Base-by-base conservation (phyloP, 768 basidiomycete species). In the Hericium erinaceus region DNA sequence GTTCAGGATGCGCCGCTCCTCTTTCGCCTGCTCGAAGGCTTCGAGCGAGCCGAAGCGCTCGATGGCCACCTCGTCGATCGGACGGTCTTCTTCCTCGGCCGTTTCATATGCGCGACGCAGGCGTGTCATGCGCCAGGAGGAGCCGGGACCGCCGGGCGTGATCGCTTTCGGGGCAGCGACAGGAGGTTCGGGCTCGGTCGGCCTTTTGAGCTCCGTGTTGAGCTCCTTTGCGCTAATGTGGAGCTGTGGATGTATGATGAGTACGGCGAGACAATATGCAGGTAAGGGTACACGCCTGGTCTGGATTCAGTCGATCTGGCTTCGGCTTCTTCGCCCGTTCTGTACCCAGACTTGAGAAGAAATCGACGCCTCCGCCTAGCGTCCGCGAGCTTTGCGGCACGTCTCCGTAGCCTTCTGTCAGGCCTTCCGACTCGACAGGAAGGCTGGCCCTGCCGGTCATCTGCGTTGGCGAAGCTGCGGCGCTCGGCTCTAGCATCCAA, bases 51-150 rank as follows among this genome's bases (percentile, higher is more conserved):
- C 92, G 65, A 97, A 98, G 5, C 94, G 82, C 58, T 98, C 95
- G 12, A 90, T 62, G 0, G 88, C 95, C 33, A 98, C 80, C 58
- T 93, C 81, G 62, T 91, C 86, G 11, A 92, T 68, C 0, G 83
- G 67, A 4, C 76, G 72, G 5, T 81, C 80, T 69, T 95, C 92
- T 65, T 98, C 95, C 58, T 92, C 85, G 0, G 89, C 92, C 2
- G 89, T 80, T 68, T 98, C 95, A 66, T 92, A 95, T 1, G 92
- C 87, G 15, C 90, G 80, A 41, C 85, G 82, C 0, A 99, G 81
- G 64, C 94, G 92, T 85, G 91, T 93, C 97, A 98, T 98, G 15
- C 97, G 85, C 95, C 97, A 99, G 67, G 84, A 85, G 2, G 92
- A 92, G 11, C 95, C 95, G 4, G 94, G 89, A 2, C 92, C 93